A percentile compares a stretch with the other conserved stretches of the same genome.
phyloP scores from a whole-genome alignment of 106 monocot species.

The Phalaenopsis equestris region DNA sequence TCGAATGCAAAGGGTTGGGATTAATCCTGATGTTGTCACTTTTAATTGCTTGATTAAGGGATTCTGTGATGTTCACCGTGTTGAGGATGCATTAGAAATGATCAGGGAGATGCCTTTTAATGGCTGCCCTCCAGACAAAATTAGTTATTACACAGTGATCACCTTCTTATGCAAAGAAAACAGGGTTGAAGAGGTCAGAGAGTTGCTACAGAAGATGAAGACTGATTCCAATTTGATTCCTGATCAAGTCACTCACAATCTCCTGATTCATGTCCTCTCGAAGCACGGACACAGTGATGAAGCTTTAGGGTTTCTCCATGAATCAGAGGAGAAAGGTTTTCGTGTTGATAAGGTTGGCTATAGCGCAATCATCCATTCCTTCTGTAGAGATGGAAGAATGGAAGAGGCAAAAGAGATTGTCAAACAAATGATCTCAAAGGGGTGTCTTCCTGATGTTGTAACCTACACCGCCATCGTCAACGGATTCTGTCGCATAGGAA shows the following conservation, averaged over 20 bases:
- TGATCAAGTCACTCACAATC: constrained; percentile 79
- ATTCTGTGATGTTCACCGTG: constrained; percentile 43
- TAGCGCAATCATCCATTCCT: constrained; percentile 69
- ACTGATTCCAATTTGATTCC: constrained; percentile 47
- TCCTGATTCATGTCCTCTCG: constrained; percentile 58
- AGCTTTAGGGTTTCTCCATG: constrained; percentile 53
- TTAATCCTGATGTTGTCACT: constrained; percentile 54
- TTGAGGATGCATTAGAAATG: constrained; percentile 61
- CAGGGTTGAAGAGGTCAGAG: constrained; percentile 48
- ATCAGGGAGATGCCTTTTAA: constrained; percentile 60
- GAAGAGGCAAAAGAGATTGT: constrained; percentile 81
- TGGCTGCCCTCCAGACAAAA: constrained; percentile 68
- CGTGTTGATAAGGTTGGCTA: constrained; percentile 80
- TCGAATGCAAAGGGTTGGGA: constrained; percentile 62
- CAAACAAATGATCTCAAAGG: constrained; percentile 64
- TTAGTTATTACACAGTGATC: constrained; percentile 85
- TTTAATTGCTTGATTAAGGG: constrained; percentile 95
- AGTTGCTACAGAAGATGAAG: constrained; percentile 56
- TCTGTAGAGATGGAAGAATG: constrained; percentile 71
- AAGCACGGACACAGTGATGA: constrained; percentile 84
- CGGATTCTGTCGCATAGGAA: constrained; percentile 74
- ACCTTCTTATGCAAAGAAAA: constrained; percentile 80
- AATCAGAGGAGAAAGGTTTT: constrained; percentile 69
- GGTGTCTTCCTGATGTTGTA: constrained; percentile 73
- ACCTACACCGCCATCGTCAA: constrained; percentile 79